These are phyloP conservation scores for Plantago major DNA, from an alignment of 257 asterid species.

Conservation along the genomic window DNA sequence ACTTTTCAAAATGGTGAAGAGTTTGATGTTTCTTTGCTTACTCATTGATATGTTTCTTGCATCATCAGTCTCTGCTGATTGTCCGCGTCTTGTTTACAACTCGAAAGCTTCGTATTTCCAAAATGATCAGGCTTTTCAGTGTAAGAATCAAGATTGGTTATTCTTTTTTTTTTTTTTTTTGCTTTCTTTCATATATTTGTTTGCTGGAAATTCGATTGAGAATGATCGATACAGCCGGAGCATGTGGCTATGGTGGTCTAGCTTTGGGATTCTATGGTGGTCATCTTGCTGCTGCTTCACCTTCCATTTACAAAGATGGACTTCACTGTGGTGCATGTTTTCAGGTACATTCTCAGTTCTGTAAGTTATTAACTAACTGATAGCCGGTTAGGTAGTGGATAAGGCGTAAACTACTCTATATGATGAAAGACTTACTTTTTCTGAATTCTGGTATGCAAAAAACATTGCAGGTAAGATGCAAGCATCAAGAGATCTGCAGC, in stretches of 20 bases:
- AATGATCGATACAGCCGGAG: slow-evolving; percentile 51
- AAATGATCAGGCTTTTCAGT: slow-evolving; percentile 40
- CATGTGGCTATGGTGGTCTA: slow-evolving; percentile 75
- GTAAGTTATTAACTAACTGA: too few relatives aligned
- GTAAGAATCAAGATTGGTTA: slow-evolving; percentile 27
- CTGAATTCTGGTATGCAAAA: too few relatives aligned
- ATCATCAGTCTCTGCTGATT: slow-evolving; percentile 44
- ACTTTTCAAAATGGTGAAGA: slow-evolving; percentile 1
- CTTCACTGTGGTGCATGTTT: slow-evolving; percentile 90
- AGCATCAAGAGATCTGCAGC: slow-evolving; percentile 38
- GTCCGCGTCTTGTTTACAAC: slow-evolving; percentile 59
- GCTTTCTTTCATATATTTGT: too few relatives aligned
- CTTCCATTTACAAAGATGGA: slow-evolving; percentile 55
- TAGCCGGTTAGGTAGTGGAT: too few relatives aligned
- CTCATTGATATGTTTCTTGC: slow-evolving; percentile 23
- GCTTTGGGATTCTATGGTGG: slow-evolving; percentile 53
- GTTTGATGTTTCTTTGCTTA: slow-evolving; percentile 15
- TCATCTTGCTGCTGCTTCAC: slow-evolving; percentile 62
- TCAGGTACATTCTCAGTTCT: slow-evolving; percentile 34
- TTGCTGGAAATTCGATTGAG: too few relatives aligned
- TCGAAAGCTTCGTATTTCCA: slow-evolving; percentile 52
- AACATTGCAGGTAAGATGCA: slow-evolving; percentile 60
- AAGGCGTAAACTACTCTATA: too few relatives aligned
- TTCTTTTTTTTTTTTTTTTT: background rate
- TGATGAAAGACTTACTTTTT: too few relatives aligned